Evolutionary conservation across 805 yeast species (phyloP), one percentile per base, ranked within the genome.

Genomic region (Candida tallmaniae): DNA sequence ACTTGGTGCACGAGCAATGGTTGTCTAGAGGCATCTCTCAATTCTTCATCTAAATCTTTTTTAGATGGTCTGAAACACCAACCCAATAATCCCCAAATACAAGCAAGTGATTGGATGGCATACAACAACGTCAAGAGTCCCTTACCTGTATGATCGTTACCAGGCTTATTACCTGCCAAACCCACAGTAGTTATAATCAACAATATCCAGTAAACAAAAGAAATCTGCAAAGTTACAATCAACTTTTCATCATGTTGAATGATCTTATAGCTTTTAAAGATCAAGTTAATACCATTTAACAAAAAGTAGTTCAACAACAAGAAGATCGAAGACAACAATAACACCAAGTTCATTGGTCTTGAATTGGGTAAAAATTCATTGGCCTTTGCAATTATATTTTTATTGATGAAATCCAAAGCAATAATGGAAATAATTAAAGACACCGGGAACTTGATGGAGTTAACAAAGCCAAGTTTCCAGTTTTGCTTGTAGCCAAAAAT

Each of bases 391-490:
- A 58, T 35, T 10, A 48, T 30, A 8, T 35, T 44, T 11, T 46
- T 48, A 9, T 52, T 50, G 12, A 49, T 36, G 14, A 57, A 31
- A 32, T 51, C 46, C 41, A 62, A 41, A 6, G 50, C 43, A 11
- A 66, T 44, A 9, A 58, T 46, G 0, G 90, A 73, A 6, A 73
- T 33, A 0, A 53, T 48, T 12, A 80, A 45, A 13, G 88, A 67
- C 4, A 79, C 26, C 1, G 95, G 89, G 22, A 80, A 68, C 45
- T 88, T 70, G 14, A 74, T 42, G 44, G 72, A 59, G 39, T 61
- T 68, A 30, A 63, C 49, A 10, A 65, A 48, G 20, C 44, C 46
- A 22, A 52, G 25, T 33, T 51, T 54, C 80, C 83, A 42, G 65
- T 69, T 42, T 59, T 65, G 51, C 66, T 69, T 54, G 56, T 73